phyloP scores from a whole-genome alignment of 768 basidiomycete species.

The Pisolithus tinctorius region DNA sequence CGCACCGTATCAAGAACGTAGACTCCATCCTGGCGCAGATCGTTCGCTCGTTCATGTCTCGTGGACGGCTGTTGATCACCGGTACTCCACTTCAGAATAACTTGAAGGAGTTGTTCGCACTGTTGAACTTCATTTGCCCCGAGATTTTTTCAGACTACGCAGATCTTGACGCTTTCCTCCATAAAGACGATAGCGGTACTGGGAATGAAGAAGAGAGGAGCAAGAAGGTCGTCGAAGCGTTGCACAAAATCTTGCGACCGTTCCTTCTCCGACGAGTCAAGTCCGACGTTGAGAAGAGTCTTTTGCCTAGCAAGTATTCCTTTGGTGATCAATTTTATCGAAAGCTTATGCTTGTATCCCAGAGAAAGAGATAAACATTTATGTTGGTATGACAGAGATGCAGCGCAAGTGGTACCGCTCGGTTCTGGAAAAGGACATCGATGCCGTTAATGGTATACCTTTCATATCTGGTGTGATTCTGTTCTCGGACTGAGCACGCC shows the following conservation, averaged over 20 bases:
- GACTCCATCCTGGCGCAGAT: slow-evolving; percentile 94
- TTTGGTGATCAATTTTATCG: not conserved
- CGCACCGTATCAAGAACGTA: slow-evolving; percentile 98
- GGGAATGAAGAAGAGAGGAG: slow-evolving; percentile 77
- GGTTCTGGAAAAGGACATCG: slow-evolving; percentile 95
- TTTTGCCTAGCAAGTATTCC: slow-evolving; percentile 68
- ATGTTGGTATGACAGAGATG: slow-evolving; percentile 95
- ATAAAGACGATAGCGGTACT: slow-evolving; percentile 68
- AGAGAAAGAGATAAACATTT: slow-evolving; percentile 99
- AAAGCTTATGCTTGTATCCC: not conserved
- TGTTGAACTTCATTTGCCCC: slow-evolving; percentile 93
- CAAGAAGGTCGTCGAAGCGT: slow-evolving; percentile 90
- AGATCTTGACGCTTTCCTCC: slow-evolving; percentile 91
- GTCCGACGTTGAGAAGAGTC: slow-evolving; percentile 92
- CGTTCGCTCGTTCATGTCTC: slow-evolving; percentile 81
- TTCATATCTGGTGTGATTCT: not conserved
- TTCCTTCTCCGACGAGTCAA: slow-evolving; percentile 94
- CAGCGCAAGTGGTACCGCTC: slow-evolving; percentile 97
- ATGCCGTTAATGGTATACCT: slow-evolving; percentile 85
- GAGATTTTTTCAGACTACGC: slow-evolving; percentile 90
- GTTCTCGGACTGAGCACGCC: not conserved
- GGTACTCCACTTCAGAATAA: slow-evolving; percentile 97
- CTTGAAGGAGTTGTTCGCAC: slow-evolving; percentile 88
- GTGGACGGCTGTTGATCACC: slow-evolving; percentile 89
- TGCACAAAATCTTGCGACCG: slow-evolving; percentile 94